Evolutionary conservation across 108 stramenopile species (phyloP).

Genomic region (Stephanodiscus triporus): DNA sequence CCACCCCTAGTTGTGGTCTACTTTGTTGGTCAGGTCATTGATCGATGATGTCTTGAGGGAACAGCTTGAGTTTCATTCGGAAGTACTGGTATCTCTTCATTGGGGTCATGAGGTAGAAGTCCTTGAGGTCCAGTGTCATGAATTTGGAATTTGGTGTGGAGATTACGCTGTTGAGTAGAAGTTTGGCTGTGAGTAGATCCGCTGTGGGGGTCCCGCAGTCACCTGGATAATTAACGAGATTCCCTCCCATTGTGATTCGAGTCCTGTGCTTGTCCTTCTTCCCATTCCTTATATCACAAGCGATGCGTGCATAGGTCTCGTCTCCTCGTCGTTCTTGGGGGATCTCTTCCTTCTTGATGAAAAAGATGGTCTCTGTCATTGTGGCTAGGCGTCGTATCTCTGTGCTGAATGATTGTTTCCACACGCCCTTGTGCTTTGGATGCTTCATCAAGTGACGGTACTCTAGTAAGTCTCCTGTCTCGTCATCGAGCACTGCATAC

Average conservation of each 20-base stretch:
- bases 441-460: constrained; percentile 12
- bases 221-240: constrained; percentile 7
- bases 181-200: constrained; percentile 33
- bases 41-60: constrained; percentile 43
- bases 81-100: constrained; percentile 39
- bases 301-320: constrained; percentile 35
- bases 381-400: constrained; percentile 1
- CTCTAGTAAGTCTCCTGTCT: constrained; percentile 24
- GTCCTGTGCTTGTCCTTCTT: constrained; percentile 29
- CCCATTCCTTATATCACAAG: constrained; percentile 14
- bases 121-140: constrained; percentile 43
- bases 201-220: constrained; percentile 38
- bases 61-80: background rate
- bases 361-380: constrained; percentile 9
- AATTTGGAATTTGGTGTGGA: background rate
- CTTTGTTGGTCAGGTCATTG: constrained; percentile 15
- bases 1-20: background rate
- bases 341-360: constrained; percentile 8
- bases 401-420: background rate
- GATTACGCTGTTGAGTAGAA: constrained; percentile 24
- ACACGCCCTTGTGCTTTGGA: constrained; percentile 5
- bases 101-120: constrained; percentile 48
- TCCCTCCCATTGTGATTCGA: constrained; percentile 46
- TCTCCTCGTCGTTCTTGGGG: constrained; percentile 7
- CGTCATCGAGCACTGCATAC: constrained; percentile 15